These are phyloP conservation scores for Harrya chromipes DNA, from an alignment of 768 basidiomycete genomes.

Conservation along the genomic window DNA sequence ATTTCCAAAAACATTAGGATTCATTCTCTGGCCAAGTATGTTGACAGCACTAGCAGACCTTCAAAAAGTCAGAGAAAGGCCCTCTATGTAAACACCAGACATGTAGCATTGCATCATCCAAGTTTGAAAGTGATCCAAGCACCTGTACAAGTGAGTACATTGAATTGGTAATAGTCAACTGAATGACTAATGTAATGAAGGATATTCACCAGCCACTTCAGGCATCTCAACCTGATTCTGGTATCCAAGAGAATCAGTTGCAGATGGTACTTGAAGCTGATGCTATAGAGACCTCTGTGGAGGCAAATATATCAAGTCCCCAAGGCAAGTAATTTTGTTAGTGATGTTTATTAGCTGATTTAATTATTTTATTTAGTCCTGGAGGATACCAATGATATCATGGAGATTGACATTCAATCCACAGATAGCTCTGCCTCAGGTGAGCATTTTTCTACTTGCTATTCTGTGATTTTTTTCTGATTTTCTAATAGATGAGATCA, in stretches of 20 bases:
- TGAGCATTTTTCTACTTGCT: not conserved
- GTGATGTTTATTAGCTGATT: too few relatives aligned
- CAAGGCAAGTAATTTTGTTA: too few relatives aligned
- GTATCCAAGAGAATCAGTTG: too few relatives aligned
- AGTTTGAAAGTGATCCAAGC: not conserved
- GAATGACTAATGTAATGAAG: too few relatives aligned
- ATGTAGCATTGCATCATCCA: slow-evolving; percentile 3
- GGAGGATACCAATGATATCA: too few relatives aligned
- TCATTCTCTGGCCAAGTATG: not conserved
- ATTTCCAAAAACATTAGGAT: not conserved
- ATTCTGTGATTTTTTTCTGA: not conserved
- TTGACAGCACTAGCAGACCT: not conserved
- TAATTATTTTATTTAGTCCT: too few relatives aligned
- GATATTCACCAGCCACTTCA: too few relatives aligned
- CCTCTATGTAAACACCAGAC: slow-evolving; percentile 20
- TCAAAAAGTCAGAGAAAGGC: slow-evolving; percentile 8
- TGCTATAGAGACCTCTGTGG: too few relatives aligned
- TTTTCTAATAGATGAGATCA: not conserved
- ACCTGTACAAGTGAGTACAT: slow-evolving; percentile 9
- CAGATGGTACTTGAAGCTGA: too few relatives aligned
- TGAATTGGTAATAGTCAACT: not conserved
- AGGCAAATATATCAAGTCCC: too few relatives aligned
- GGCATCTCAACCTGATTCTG: too few relatives aligned
- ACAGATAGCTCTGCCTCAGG: not conserved
- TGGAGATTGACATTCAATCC: too few relatives aligned